Conservation (phyloP, 345 rosid genomes). For the Acer campestre region DNA sequence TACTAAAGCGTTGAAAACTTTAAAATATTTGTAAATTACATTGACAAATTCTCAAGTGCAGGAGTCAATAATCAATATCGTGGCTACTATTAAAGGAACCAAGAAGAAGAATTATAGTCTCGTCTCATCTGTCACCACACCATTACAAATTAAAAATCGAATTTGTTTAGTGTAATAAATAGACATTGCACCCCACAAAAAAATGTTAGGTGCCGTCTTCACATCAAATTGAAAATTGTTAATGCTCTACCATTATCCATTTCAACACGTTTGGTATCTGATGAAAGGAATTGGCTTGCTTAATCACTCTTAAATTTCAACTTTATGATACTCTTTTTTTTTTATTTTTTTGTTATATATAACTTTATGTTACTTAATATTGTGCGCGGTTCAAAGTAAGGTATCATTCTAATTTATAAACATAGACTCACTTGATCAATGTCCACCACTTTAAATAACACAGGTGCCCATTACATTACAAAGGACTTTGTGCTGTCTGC, state of each 20-base stretch:
- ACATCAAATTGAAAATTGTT: background rate
- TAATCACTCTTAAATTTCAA: background rate
- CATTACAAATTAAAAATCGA: background rate
- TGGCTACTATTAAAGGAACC: background rate
- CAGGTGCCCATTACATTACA: background rate
- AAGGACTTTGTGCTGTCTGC: background rate
- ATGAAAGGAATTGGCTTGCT: background rate
- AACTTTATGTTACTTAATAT: background rate
- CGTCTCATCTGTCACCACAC: background rate
- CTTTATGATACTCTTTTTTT: background rate
- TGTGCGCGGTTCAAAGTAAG: background rate
- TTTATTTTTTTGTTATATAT: too few relatives aligned
- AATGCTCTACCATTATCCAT: background rate
- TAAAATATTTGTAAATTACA: too few relatives aligned
- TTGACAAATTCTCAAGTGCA: too few relatives aligned
- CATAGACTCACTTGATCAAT: background rate
- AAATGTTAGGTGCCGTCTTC: background rate
- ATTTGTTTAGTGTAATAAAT: conserved; percentile 18
- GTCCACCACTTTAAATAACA: background rate
- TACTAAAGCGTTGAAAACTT: too few relatives aligned
- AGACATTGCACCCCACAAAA: background rate
- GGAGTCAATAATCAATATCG: background rate
- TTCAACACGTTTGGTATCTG: background rate
- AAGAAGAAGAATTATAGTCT: background rate
- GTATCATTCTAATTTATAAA: background rate